Percentiles rank a stretch among this genome's conserved stretches.
Evolutionary conservation across 495 filamentous ascomycete genomes (phyloP).

Genomic region (Penicillium silybi): DNA sequence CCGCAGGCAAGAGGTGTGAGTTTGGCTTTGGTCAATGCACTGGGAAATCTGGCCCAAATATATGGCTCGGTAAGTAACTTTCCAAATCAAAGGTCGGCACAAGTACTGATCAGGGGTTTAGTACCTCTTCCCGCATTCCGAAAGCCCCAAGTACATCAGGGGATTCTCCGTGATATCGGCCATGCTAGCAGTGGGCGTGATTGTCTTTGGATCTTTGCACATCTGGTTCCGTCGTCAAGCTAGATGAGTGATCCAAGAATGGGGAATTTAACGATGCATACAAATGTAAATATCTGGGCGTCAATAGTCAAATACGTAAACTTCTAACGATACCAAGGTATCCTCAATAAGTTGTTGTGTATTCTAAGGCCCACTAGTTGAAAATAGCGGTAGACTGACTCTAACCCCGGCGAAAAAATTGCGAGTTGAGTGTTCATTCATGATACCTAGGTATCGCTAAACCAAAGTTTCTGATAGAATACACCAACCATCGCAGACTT

Average conservation of each 20-base stretch:
- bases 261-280: too few species aligned
- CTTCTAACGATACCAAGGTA: too few species aligned
- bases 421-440: too few species aligned
- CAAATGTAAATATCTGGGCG: too few species aligned
- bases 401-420: too few species aligned
- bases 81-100: neutral
- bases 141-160: conserved; percentile 34
- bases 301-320: too few species aligned
- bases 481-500: too few species aligned
- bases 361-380: too few species aligned
- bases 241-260: neutral
- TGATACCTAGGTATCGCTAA: too few species aligned
- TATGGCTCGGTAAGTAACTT: conserved; percentile 35
- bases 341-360: too few species aligned
- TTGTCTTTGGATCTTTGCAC: conserved; percentile 26
- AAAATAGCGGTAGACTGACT: too few species aligned
- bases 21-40: conserved; percentile 46
- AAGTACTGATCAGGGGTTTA: conserved; percentile 4
- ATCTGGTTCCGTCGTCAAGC: conserved; percentile 22
- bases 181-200: conserved; percentile 35
- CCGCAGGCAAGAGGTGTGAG: conserved; percentile 35
- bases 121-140: conserved; percentile 31
- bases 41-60: conserved; percentile 49
- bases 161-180: conserved; percentile 39
- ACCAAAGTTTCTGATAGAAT: too few species aligned